A percentile compares a stretch with the other conserved stretches of the same genome.
phyloP scores from a whole-genome alignment of 805 yeast genomes.

The Kregervanrija delftensis region DNA sequence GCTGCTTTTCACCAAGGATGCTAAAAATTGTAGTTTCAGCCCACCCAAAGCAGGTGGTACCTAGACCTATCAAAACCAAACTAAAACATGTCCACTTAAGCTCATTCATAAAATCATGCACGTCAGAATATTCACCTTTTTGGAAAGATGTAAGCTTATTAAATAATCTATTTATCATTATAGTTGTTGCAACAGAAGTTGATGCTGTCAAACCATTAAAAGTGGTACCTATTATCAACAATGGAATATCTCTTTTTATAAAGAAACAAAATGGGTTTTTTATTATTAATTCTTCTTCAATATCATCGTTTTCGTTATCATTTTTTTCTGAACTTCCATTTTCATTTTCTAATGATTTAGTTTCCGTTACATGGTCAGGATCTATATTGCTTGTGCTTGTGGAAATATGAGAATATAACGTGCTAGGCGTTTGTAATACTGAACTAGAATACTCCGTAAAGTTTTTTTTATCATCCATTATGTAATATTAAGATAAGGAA shows the following conservation, averaged over 20 bases:
- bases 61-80: slow-evolving; percentile 41
- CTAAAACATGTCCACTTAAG: slow-evolving; percentile 30
- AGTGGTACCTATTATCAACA: slow-evolving; percentile 14
- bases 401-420: too few relatives aligned
- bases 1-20: slow-evolving; percentile 66
- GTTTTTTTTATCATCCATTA: too few relatives aligned
- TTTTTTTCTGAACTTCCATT: not conserved
- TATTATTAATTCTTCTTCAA: not conserved
- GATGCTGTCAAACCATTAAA: slow-evolving; percentile 44
- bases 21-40: slow-evolving; percentile 55
- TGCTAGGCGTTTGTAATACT: too few relatives aligned
- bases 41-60: slow-evolving; percentile 41
- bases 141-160: slow-evolving; percentile 31
- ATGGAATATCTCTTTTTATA: slow-evolving; percentile 16
- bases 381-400: too few relatives aligned
- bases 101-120: slow-evolving; percentile 27
- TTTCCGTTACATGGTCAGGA: too few relatives aligned
- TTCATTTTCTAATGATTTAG: not conserved
- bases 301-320: not conserved
- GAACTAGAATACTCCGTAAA: too few relatives aligned
- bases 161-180: slow-evolving; percentile 63
- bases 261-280: slow-evolving; percentile 22
- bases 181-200: slow-evolving; percentile 53
- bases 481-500: too few relatives aligned
- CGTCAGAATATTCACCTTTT: slow-evolving; percentile 25